Base-by-base conservation (phyloP, 352 stramenopile genomes). In the Phytophthora sansomeana region DNA sequence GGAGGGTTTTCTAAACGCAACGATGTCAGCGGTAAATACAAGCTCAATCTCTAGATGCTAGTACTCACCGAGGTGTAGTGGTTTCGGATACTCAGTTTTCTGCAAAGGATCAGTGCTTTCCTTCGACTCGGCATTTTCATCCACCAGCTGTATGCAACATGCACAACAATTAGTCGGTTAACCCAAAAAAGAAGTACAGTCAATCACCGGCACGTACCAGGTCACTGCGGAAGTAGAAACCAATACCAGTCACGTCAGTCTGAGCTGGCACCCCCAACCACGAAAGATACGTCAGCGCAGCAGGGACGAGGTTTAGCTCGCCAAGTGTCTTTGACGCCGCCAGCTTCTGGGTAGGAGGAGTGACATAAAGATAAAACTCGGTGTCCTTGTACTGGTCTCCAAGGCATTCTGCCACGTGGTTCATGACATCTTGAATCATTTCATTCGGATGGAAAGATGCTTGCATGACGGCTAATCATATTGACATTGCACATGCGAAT, bases 371-470 rank as follows among this genome's bases (percentile, higher is more conserved):
- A 63, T 90, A 89, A 61, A 95, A 95, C 28, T 55, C 38, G 53
- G 62, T 63, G 6, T 30, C 24, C 17, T 73, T 51, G 26, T 66
- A 70, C 7, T 58, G 49, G 1, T 64, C 13, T 10, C 69, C 52
- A 33, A 96, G 59, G 16, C 70, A 89, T 53, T 87, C 70, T 14
- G 64, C 69, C 17, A 96, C 78, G 58, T 91, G 81, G 7, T 78
- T 56, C 19, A 91, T 77, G 14, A 96, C 84, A 57, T 91, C 83
- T 61, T 78, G 75, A 2, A 95, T 60, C 0, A 75, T 90, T 78
- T 96, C 89, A 46, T 83, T 87, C 11, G 89, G 85, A 49, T 96
- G 89, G 67, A 96, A 96, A 9, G 74, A 69, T n/a, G 85, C 84
- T 69, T 96, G 89, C 30, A 96, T 39, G 16, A 91, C 69, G 16